Base-by-base conservation (phyloP, 805 yeast species). In the Nakazawaea holstii region DNA sequence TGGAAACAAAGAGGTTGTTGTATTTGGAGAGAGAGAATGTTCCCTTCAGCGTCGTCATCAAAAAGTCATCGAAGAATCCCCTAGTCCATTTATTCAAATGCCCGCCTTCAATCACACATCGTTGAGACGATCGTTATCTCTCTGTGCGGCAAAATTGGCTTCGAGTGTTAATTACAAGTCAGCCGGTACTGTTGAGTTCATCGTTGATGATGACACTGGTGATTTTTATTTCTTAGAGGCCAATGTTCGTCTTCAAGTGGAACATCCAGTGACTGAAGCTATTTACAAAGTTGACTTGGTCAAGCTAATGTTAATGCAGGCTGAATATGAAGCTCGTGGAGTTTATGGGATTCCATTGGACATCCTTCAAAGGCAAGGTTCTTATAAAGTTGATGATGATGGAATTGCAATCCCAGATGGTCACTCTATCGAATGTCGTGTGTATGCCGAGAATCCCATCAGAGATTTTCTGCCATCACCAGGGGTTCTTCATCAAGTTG, bases 41-140 rank as follows among this genome's bases (percentile, higher is more conserved):
- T 60, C 64, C 2, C 55, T 60, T 32, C 65, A 60, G 47, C 57
- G 65, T 47, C 57, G 65, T 46, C 65, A 60, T 47, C 65, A 60
- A 44, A 60, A 60, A 38, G 62, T 60, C 17, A 54, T 60, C 35
- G 65, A 60, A 48, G 64, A 60, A 45, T 43, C 61, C 2, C 65
- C 65, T 15, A 55, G 60, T 52, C 61, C 63, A 10, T 59, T 59
- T 44, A 52, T 56, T 17, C 37, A 40, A 13, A 35, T 40, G 15
- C 46, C 50, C 10, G 51, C 48, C 10, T 44, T 44, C 24, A 30
- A 38, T 13, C 35, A 49, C 14, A 31, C 39, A 13, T 44, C 37
- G 4, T 36, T 60, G 10, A 53, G 64, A 50, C 50, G 46, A 32
- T 42, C 45, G n/a, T 41, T 60, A 17, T 45, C 53, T 13, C 11